Evolutionary conservation across 2,329 filamentous ascomycete species (phyloP), one percentile per base, ranked within the genome.

Genomic region (Chrysoporthe cubensis): DNA sequence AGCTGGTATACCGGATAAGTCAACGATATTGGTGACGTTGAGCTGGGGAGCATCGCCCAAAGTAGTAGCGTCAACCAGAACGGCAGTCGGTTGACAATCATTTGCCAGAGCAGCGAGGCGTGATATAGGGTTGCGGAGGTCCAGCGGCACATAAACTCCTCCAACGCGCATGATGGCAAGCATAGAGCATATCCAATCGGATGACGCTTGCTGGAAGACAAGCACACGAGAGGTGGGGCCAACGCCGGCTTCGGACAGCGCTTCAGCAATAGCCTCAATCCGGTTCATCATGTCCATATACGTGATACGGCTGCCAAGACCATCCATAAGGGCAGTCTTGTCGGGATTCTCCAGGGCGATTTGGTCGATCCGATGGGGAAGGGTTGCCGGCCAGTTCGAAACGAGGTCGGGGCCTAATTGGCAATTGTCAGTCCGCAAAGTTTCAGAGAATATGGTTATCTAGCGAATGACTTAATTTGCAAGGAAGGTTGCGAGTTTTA

Each of bases 151-250:
- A 46, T 80, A 81, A 1, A 77, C 71, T 8, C 73, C 76, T 1
- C 81, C 82, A 14, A 80, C 62, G 0, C 76, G 73, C 64, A 77
- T 69, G 50, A 84, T 80, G 8, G 79, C 83, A 3, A 84, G 75
- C 56, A 84, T 69, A 0, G 78, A 79, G 50, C 66, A 74, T 5
- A 80, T 71, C 73, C 73, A 80, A 50, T 82, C 77, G 0, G 72
- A 48, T 0, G 73, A 70, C 0, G 83, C 75, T 4, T 80, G 62
- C 48, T 80, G 78, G 61, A 82, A 79, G 1, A 85, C 80, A 0
- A 71, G 77, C 2, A 86, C 76, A 13, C 62, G 54, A 13, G 61
- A 32, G 21, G 26, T 26, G 9, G 44, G 46, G 7, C 52, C 62
- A 6, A 74, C 66, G 4, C 69, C 72, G 2, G 66, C 64, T 5